phyloP scores from a whole-genome alignment of 2,329 filamentous ascomycete genomes.

The Penicillium concentricum region DNA sequence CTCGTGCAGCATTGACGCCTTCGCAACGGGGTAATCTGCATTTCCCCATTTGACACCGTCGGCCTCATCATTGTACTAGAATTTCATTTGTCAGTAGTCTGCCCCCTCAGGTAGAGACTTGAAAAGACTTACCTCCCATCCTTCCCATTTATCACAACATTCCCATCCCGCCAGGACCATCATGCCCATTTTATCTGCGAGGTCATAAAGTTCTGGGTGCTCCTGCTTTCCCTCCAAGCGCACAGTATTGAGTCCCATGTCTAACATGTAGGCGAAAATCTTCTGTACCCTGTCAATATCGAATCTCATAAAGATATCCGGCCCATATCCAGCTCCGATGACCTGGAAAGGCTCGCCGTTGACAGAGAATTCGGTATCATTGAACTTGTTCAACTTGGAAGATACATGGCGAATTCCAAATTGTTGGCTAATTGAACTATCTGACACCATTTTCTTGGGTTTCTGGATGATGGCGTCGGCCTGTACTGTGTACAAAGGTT shows the following conservation, averaged over 20 bases:
- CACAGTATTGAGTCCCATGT: constrained; percentile 63
- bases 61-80: constrained; percentile 56
- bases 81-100: background rate
- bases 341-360: constrained; percentile 61
- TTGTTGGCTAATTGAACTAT: constrained; percentile 31
- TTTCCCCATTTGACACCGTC: constrained; percentile 50
- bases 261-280: constrained; percentile 56
- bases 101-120: background rate
- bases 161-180: constrained; percentile 66
- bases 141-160: constrained; percentile 68
- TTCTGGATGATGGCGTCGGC: constrained; percentile 28
- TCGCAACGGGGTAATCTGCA: constrained; percentile 56
- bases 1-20: constrained; percentile 59
- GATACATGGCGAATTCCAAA: constrained; percentile 59
- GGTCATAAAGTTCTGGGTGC: constrained; percentile 59
- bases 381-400: constrained; percentile 50
- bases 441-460: constrained; percentile 26
- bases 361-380: constrained; percentile 57
- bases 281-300: constrained; percentile 48
- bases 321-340: constrained; percentile 59
- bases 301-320: constrained; percentile 63
- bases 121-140: constrained; percentile 45
- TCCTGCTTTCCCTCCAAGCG: constrained; percentile 65
- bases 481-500: constrained; percentile 51
- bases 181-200: constrained; percentile 59